Evolutionary conservation across 192 early-diverging fungal species (phyloP), one percentile per base, ranked within the genome.

Genomic region (Phlyctochytrium arcticum): DNA sequence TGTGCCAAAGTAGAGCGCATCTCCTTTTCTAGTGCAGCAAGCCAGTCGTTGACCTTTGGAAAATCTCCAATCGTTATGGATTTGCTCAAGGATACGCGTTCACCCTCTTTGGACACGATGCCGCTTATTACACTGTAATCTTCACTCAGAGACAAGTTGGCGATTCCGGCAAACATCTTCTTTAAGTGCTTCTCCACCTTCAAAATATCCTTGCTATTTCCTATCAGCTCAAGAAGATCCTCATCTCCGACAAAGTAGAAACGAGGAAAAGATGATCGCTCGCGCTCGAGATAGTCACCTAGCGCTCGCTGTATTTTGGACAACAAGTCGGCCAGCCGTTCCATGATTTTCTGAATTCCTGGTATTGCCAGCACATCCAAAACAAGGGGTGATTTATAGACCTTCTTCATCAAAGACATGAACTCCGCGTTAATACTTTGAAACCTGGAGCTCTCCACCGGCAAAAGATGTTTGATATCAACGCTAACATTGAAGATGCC

Each of bases 181-280:
- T 94, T 94, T 76, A 99, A 88, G 71, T 99, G 98, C 68, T 97
- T 98, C 69, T 98, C 94, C 62, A 98, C 95, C 36, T 95, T 88
- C 21, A 85, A 69, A 47, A 98, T 86, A 65, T 98, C 96, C 72
- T 97, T 95, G 68, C 89, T 86, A 72, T 98, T 99, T 68, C 98
- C 96, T 61, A 99, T 93, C 59, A 99, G 96, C 80, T 99, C 96
- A n/a, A 99, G 87, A 77, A 99, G 68, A 79, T 99, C 98, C 76
- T 99, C 98, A 69, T 99, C 98, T 73, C 95, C 98, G 32, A 99
- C 94, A 88, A 99, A 99, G 83, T 99, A 99, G 83, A 99, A 99
- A 9, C 98, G 90, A 32, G 98, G 94, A 81, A 99, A 99, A 2
- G 92, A 85, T 12, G 93, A 85, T 53, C 98, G 89, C 74, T 99